Percentiles rank a stretch among this genome's conserved stretches.
Conservation (phyloP, 1,284 basidiomycete genomes). For the Apiotrichum gracile region DNA sequence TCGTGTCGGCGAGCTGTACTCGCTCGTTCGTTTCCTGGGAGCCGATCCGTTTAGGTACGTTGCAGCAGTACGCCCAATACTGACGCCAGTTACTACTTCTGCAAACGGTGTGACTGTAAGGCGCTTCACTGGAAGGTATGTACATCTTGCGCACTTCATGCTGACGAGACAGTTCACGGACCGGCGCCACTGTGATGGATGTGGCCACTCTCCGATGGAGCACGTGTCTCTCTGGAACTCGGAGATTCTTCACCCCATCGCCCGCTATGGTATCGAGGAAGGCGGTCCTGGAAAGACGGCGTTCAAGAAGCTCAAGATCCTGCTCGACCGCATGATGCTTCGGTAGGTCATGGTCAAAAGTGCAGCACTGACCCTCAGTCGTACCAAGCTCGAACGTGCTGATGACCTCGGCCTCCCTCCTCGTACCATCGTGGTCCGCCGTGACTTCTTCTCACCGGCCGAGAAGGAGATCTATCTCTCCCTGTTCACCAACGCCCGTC, state of each 20-base stretch:
- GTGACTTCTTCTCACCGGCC: slow-evolving; percentile 91
- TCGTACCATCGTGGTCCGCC: slow-evolving; percentile 78
- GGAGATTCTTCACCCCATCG: slow-evolving; percentile 89
- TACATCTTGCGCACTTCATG: slow-evolving; percentile 19
- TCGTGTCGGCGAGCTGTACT: slow-evolving; percentile 95
- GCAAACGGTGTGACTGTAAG: slow-evolving; percentile 60
- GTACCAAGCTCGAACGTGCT: slow-evolving; percentile 74
- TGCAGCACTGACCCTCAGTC: slow-evolving; percentile 21
- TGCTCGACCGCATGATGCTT: slow-evolving; percentile 95
- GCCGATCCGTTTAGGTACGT: slow-evolving; percentile 67
- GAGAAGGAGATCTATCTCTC: slow-evolving; percentile 94
- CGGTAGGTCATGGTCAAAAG: slow-evolving; percentile 45
- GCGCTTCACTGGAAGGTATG: slow-evolving; percentile 51
- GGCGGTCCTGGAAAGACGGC: slow-evolving; percentile 66
- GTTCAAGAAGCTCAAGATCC: slow-evolving; percentile 82
- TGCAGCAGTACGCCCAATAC: not conserved
- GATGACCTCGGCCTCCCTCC: slow-evolving; percentile 98
- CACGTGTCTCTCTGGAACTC: slow-evolving; percentile 63
- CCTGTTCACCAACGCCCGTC: slow-evolving; percentile 85
- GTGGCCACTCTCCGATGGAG: slow-evolving; percentile 90
- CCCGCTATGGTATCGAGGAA: slow-evolving; percentile 61
- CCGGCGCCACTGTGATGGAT: slow-evolving; percentile 77
- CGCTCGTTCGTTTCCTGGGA: slow-evolving; percentile 80
- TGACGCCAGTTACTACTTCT: slow-evolving; percentile 66
- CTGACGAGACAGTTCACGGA: slow-evolving; percentile 58